These are phyloP conservation scores for Albizia julibrissin DNA, from an alignment of 306 rosid species.

Conservation along the genomic window DNA sequence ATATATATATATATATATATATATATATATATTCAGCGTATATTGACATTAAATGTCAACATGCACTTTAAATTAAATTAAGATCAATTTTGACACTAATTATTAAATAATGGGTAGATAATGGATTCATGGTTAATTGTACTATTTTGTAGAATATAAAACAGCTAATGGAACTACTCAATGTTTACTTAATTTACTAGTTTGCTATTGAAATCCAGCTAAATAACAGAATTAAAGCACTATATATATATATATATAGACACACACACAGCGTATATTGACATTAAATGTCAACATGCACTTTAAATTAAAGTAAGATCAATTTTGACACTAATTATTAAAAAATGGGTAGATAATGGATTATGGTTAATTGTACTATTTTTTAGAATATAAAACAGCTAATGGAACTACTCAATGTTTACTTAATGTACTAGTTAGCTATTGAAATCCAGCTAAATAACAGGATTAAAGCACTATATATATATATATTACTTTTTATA, in stretches of 20 bases:
- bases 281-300: not conserved
- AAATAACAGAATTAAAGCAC: not conserved
- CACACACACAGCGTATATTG: not conserved
- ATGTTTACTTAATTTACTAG: not conserved
- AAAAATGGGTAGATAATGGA: not conserved
- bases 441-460: constrained; percentile 10
- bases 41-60: not conserved
- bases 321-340: not conserved
- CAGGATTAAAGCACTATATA: not conserved
- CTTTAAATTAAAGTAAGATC: not conserved
- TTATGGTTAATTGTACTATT: no score
- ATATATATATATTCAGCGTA: not conserved
- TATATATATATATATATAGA: not conserved
- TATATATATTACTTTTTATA: no score
- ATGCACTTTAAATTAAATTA: not conserved
- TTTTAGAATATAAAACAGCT: no score
- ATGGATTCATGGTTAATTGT: not conserved
- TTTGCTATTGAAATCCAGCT: constrained; percentile 14
- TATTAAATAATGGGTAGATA: not conserved
- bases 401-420: not conserved
- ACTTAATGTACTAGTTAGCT: not conserved
- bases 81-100: not conserved
- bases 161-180: not conserved
- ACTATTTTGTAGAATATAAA: not conserved
- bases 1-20: not conserved